Evolutionary conservation across 345 rosid species (phyloP).

Genomic region (Citrus trifoliata): DNA sequence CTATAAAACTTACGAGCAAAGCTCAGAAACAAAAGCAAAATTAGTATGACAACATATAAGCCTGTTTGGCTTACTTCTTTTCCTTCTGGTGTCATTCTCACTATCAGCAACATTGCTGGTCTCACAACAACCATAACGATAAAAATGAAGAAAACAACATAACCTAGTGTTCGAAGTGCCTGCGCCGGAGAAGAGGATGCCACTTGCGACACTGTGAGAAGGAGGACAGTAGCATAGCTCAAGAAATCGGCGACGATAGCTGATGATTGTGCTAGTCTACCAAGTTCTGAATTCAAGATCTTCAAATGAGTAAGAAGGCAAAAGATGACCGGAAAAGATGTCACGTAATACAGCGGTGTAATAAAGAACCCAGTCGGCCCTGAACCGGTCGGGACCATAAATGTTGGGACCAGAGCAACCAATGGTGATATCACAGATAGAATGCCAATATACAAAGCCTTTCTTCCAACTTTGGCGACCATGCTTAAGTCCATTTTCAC

Average conservation of each 20-base stretch:
- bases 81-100: slow-evolving; percentile 2
- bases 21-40: no score
- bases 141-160: neutral
- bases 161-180: no score
- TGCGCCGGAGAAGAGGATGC: fast-evolving
- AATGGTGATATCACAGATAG: neutral
- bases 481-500: slow-evolving; percentile 25
- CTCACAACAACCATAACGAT: neutral
- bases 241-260: slow-evolving; percentile 1
- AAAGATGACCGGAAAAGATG: slow-evolving; percentile 19
- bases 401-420: neutral
- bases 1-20: no score
- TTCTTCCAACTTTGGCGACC: slow-evolving; percentile 7
- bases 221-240: neutral
- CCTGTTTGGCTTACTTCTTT: neutral
- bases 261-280: slow-evolving; percentile 17
- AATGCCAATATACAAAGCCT: slow-evolving; percentile 11
- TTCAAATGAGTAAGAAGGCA: slow-evolving; percentile 15
- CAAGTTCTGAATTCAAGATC: slow-evolving; percentile 24
- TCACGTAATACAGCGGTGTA: neutral
- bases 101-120: neutral
- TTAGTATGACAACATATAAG: neutral
- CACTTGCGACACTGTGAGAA: neutral
- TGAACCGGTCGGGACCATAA: no score
- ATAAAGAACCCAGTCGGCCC: neutral